A percentile compares a stretch with the other conserved stretches of the same genome.
phyloP scores from a whole-genome alignment of 257 asterid genomes.

The Solanum ossicruentum region DNA sequence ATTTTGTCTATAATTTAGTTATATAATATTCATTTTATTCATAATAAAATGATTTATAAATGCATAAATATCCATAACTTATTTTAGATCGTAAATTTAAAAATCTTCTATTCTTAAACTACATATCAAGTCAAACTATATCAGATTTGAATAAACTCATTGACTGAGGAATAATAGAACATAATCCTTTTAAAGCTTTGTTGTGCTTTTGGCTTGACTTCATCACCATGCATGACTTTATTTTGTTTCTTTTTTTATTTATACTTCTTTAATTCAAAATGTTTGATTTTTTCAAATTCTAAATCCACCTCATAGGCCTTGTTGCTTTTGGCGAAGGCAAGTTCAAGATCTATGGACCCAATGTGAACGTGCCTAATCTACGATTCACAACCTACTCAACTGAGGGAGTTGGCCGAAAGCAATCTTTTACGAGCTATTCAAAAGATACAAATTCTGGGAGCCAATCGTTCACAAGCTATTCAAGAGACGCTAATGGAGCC shows the following conservation, averaged over 20 bases:
- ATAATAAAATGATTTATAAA: too few relatives aligned
- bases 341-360: constrained; percentile 28
- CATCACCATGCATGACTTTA: too few relatives aligned
- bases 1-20: too few relatives aligned
- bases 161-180: background rate
- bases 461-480: constrained; percentile 50
- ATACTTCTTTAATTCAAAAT: too few relatives aligned
- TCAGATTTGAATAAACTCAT: background rate
- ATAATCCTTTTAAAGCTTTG: too few relatives aligned
- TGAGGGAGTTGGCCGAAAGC: constrained; percentile 37
- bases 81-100: too few relatives aligned
- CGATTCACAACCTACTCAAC: constrained; percentile 64
- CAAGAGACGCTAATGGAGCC: constrained; percentile 56
- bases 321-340: constrained; percentile 51
- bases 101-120: too few relatives aligned
- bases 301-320: background rate
- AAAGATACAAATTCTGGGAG: constrained; percentile 43
- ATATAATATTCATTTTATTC: too few relatives aligned
- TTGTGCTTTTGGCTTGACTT: too few relatives aligned
- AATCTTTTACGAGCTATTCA: constrained; percentile 31
- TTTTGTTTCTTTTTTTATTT: too few relatives aligned
- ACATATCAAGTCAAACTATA: too few relatives aligned
- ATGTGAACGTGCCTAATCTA: constrained; percentile 41
- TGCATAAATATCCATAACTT: too few relatives aligned
- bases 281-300: background rate